Evolutionary conservation across 306 rosid genomes (phyloP), one percentile per base, ranked within the genome.

Genomic region (Cucurbita moschata): DNA sequence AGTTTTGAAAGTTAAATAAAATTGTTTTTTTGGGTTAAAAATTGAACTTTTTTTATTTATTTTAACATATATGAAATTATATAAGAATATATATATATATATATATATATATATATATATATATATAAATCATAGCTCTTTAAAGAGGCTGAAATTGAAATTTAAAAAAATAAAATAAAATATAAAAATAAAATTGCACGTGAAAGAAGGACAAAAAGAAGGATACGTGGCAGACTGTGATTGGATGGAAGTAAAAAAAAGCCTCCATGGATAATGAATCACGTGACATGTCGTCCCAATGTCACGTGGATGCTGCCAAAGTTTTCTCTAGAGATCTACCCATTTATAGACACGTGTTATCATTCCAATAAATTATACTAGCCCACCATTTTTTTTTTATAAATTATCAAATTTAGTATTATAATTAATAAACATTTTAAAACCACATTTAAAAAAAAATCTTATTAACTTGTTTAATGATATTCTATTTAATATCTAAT

Each of bases 271-370:
- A 50, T 57, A 53, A 70, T 16, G 56, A 50, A 70, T 51, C 74
- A 70, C 74, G 74, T 70, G 74, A 51, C 47, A 8, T 70, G 60
- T 70, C 60, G 15, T 30, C 30, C 60, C 3, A 4, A 0, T 12
- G 26, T 35, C 74, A 70, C 74, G 46, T 70, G 74, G 74, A 30
- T 16, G 26, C 14, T 69, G 73, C 51, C 14, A 65, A 65, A 65
- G 71, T n/a, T 64, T 64, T 11, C 3, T 16, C 53, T 5, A 16
- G 38, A 65, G 71, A 43, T 65, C 53, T 65, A 37, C 16, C 52
- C 37, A 66, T 12, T 65, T 14, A 66, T 46, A 46, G 72, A 50
- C 74, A 69, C 73, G 73, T 69, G 73, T 69, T 56, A 23, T n/a
- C 3, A 42, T 42, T 42, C 2, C 51, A 13, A 67, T 10, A 65